Conservation (phyloP, 169 alveolate species). For the Plasmodium gallinaceum region DNA sequence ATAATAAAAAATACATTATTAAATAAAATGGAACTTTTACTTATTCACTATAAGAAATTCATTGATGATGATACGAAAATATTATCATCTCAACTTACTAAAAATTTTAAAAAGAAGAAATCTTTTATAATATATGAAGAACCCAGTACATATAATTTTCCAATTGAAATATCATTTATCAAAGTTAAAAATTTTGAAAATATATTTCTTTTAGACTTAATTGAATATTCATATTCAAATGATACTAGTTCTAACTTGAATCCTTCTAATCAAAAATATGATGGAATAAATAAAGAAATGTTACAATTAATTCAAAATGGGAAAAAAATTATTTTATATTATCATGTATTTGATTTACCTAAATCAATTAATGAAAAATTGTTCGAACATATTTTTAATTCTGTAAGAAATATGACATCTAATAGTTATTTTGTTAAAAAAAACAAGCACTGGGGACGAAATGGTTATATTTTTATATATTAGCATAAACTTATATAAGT, state of each 20-base stretch:
- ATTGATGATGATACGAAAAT: conserved; percentile 34
- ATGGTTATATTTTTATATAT: neutral
- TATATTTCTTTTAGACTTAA: conserved; percentile 49
- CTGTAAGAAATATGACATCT: conserved; percentile 8
- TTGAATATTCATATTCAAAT: conserved; percentile 43
- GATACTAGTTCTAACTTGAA: conserved; percentile 42
- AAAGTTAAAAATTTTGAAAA: conserved; percentile 50
- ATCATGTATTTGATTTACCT: conserved; percentile 59
- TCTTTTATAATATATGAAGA: conserved; percentile 53
- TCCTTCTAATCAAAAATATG: neutral
- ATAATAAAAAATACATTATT: conserved; percentile 32
- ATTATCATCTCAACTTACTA: conserved; percentile 31
- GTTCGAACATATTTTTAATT: conserved; percentile 27
- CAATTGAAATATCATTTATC: conserved; percentile 56
- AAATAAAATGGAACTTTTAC: conserved; percentile 51
- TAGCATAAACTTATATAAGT: neutral
- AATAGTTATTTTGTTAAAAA: conserved; percentile 42
- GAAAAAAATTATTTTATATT: conserved; percentile 32
- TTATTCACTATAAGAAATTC: conserved; percentile 50
- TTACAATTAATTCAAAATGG: conserved; percentile 11
- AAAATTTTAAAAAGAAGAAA: conserved; percentile 34
- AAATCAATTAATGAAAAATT: conserved; percentile 56
- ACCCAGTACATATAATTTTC: conserved; percentile 40
- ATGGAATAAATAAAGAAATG: conserved; percentile 19
- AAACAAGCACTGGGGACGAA: conserved; percentile 39